A percentile compares a stretch with the other conserved stretches of the same genome.
Conservation (phyloP, 1,284 basidiomycete genomes). For the Kwoniella shivajii region DNA sequence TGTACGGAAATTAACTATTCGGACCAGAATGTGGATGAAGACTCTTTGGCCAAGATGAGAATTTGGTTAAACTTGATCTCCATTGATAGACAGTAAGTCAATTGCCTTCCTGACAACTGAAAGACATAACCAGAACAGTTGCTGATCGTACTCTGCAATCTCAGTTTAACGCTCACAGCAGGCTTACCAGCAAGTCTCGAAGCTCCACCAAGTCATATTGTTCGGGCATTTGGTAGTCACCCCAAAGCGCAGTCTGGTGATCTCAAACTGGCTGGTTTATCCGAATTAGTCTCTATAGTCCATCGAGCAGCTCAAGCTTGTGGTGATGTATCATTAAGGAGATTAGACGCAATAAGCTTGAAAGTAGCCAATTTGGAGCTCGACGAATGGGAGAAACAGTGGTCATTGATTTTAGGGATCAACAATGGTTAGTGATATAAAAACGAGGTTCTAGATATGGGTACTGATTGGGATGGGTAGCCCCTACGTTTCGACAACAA, state of each 20-base stretch:
- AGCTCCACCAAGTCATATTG: background rate
- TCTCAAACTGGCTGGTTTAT: background rate
- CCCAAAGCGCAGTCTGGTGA: background rate
- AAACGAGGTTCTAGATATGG: background rate
- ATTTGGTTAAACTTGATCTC: background rate
- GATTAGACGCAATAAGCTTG: background rate
- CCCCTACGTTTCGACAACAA: background rate
- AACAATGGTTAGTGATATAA: background rate
- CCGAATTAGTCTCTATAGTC: background rate
- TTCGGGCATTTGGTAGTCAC: background rate
- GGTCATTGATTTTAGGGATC: background rate
- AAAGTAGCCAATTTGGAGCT: background rate
- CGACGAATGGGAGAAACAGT: background rate
- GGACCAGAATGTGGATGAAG: background rate
- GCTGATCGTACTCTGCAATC: too few relatives aligned
- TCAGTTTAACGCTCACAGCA: background rate
- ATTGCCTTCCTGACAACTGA: background rate
- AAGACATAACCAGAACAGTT: background rate
- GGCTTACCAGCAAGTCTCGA: background rate
- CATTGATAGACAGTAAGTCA: background rate
- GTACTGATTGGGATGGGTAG: background rate
- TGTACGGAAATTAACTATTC: background rate
- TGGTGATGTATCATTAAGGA: background rate
- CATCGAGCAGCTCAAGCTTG: background rate
- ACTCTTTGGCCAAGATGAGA: background rate